phyloP scores from a whole-genome alignment of 176 grass and related monocot species.

The Pontederia paniculata region DNA sequence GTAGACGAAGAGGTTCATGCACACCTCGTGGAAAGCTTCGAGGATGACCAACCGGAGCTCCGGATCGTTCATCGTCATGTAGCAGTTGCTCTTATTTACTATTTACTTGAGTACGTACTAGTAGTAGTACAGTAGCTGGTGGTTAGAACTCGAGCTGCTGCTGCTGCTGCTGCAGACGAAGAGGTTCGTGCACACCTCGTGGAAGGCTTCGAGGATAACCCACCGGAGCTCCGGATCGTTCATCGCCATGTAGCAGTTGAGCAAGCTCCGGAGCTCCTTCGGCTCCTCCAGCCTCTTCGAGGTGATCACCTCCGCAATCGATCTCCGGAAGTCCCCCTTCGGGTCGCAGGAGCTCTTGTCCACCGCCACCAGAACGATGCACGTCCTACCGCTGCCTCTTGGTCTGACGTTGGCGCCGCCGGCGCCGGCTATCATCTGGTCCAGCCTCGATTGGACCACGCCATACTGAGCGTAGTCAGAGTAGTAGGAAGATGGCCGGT shows the following conservation, averaged over 20 bases:
- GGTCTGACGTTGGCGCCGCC: no score
- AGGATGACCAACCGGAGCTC: conserved; percentile 70
- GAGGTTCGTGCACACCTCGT: conserved; percentile 70
- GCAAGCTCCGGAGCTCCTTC: conserved; percentile 58
- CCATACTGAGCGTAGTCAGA: neutral
- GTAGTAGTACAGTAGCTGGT: no score
- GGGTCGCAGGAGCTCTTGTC: conserved; percentile 56
- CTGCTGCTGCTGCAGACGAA: conserved; percentile 12
- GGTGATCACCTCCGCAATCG: conserved; percentile 68
- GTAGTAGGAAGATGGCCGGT: no score
- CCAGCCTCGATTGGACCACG: conserved; percentile 63
- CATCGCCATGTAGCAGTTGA: conserved; percentile 86
- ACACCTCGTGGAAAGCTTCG: conserved; percentile 86
- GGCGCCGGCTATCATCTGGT: conserved; percentile 35
- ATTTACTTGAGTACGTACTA: no score
- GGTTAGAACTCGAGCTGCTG: no score
- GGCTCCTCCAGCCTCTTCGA: conserved; percentile 67
- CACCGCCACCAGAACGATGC: conserved; percentile 55
- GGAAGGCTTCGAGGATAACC: conserved; percentile 78
- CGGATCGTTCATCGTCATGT: conserved; percentile 63
- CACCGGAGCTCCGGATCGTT: conserved; percentile 63
- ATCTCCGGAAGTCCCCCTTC: conserved; percentile 58
- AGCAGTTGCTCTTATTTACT: no score
- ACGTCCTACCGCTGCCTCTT: neutral
- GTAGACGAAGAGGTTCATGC: conserved; percentile 39